Evolutionary conservation across 805 yeast genomes (phyloP), one percentile per base, ranked within the genome.

Genomic region (Suhomyces vadensis): DNA sequence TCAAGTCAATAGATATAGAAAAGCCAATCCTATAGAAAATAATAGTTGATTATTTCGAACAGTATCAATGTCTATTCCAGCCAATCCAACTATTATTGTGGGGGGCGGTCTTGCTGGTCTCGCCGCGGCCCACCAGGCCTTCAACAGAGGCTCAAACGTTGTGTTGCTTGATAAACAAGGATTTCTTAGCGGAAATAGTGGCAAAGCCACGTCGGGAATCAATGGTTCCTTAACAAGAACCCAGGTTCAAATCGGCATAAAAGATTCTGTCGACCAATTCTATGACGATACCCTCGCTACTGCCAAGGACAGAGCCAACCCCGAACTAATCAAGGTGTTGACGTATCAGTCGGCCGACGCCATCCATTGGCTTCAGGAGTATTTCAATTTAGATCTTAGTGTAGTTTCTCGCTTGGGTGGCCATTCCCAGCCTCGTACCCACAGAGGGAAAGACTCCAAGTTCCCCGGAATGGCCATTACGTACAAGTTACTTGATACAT

Each of bases 341-440:
- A 75, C 85, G 1, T 64, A 74, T 44, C 80, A 83, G 35, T 82
- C 89, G 2, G 80, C 78, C 5, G 75, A 72, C 35, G 91, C 94
- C 0, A 75, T 87, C 39, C 78, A 78, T 38, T 87, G 95, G 92
- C 72, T 87, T 41, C 85, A 83, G 52, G 73, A 77, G 23, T 76
- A 73, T 4, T 80, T 86, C 53, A 75, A 72, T 5, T 65, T 86
- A 39, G 87, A 83, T 53, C 66, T 87, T 44, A 75, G 85, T 6
- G 70, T 82, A 11, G 85, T 87, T 9, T 77, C 87, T n/a, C 78
- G 87, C 53, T 64, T 87, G 35, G 95, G 95, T 21, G 96, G 96
- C 2, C 95, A 87, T 58, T 82, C 90, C 1, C 79, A 74, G 39
- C 82, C 88, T 16, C 73, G 96, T 61, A 87, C 96, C 1, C 95